Base-by-base conservation (phyloP, 108 stramenopile genomes). In the Skeletonema tropicum region DNA sequence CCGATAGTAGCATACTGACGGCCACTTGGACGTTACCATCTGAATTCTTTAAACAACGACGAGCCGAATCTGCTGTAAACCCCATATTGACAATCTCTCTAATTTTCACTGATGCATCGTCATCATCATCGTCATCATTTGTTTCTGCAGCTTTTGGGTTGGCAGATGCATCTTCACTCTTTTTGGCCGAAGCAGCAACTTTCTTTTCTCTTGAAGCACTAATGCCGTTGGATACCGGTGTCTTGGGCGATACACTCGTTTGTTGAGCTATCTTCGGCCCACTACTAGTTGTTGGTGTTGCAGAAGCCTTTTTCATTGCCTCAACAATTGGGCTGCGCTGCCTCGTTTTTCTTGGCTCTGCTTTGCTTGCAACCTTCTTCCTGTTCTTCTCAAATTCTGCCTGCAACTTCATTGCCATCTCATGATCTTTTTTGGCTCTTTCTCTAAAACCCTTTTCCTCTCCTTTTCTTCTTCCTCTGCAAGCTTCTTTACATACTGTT, bases 1-100 rank as follows among this genome's bases (percentile, higher is more conserved):
- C 75, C 9, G 75, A 76, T 15, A 83, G 61, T 30, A 83, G 64
- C 82, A 83, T 76, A 25, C 61, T 68, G 30, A 71, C 62, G 7
- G 82, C 82, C 14, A 73, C 39, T 38, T 83, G 35, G 19, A 83
- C 39, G 52, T 76, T 45, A 30, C 71, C 71, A 21, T 83, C 52
- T 35, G 82, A 71, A 72, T 73, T 38, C 15, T 29, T 42, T 52
- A 83, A 46, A 48, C 71, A 68, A 0, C 66, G 48, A 55, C 68
- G 33, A 10, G 82, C 75, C 15, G 45, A 33, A 35, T 39, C 67
- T 64, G 38, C 57, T 10, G 35, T 30, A 45, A 71, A 83, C n/a
- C 82, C 82, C 82, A 83, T 76, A 2, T 45, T 45, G 36, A 83
- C 4, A 13, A 83, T 68, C 41, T 64, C 52, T 9, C 42, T 45